phyloP scores from a whole-genome alignment of 495 filamentous ascomycete species.

The Tuber brumale region DNA sequence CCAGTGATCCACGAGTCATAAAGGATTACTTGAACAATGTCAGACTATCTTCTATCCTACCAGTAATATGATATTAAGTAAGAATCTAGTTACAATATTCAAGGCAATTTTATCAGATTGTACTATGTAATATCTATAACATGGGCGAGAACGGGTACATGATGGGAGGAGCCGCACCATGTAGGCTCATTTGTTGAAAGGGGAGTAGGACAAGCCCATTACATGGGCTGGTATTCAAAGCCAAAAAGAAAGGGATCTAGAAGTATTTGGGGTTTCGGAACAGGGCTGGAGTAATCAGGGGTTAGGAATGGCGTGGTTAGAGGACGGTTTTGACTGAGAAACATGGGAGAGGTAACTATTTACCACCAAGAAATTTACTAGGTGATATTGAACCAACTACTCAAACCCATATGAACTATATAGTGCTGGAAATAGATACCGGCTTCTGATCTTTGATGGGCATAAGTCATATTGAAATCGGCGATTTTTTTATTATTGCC shows the following conservation, averaged over 20 bases:
- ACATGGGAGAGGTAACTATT: neutral
- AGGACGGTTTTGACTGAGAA: constrained; percentile 8
- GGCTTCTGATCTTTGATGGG: constrained; percentile 11
- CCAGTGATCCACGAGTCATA: too few species aligned
- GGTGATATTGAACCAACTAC: neutral
- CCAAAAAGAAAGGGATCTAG: constrained; percentile 3
- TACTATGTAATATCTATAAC: too few species aligned
- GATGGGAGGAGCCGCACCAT: neutral
- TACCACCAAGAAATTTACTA: too few species aligned
- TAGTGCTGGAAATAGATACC: neutral
- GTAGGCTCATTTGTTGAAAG: constrained; percentile 6
- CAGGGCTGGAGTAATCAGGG: constrained; percentile 8
- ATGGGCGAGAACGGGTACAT: too few species aligned
- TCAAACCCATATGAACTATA: neutral
- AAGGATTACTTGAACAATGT: too few species aligned
- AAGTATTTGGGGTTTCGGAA: neutral
- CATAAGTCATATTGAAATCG: constrained; percentile 12
- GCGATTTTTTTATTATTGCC: constrained; percentile 16
- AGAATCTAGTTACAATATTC: too few species aligned
- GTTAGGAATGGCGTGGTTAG: constrained; percentile 9
- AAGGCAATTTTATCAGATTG: too few species aligned
- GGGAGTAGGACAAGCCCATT: neutral
- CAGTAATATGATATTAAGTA: too few species aligned
- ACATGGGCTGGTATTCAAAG: constrained; percentile 6
- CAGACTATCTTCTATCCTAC: too few species aligned